Base-by-base conservation (phyloP, 306 rosid species). In the Abrus pulchellus region DNA sequence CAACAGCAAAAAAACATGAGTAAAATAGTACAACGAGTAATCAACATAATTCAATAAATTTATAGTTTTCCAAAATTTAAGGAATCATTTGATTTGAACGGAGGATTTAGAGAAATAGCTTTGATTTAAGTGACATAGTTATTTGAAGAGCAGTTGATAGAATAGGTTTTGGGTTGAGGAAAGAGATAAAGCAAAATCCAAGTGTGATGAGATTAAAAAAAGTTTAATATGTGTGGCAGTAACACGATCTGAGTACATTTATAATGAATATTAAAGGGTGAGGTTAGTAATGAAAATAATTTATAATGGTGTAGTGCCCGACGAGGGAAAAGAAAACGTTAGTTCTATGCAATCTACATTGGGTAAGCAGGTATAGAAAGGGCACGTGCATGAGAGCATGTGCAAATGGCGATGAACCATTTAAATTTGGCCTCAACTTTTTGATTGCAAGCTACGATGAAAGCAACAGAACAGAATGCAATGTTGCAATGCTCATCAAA, bases 361-460 rank as follows among this genome's bases (percentile, higher is more conserved):
- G 5, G 79, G 57, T 74, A 59, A 74, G 59, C 7, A 43, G 6
- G 68, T 43, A 32, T 20, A 20, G 20, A 20, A 32, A 74, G 29
- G 7, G 43, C 66, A 74, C 45, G 41, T 74, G 68, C 29, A 43
- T 11, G 57, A 43, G 20, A 61, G 45, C 68, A 43, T 57, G 79
- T 57, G 79, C 30, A 28, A 57, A 41, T 44, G 68, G 56, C n/a
- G 3, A 57, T 43, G 48, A 74, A n/a, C 12, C 48, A 56, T 55
- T 55, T 55, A 10, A 55, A 9, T 30, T 28, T 43, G 68, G 4
- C 57, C 28, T 13, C 44, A 74, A 43, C 45, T 44, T 41, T 73
- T 28, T 36, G 0, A 62, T 44, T 61, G 71, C 80, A 59, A 75
- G 80, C 71, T 61, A 32, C 60, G 2, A 61, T n/a, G 80, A 61